Percentiles rank a stretch among this genome's conserved stretches.
These are phyloP conservation scores for Casaregolazyma lundiana DNA, from an alignment of 1,139 yeast species.

Conservation along the genomic window DNA sequence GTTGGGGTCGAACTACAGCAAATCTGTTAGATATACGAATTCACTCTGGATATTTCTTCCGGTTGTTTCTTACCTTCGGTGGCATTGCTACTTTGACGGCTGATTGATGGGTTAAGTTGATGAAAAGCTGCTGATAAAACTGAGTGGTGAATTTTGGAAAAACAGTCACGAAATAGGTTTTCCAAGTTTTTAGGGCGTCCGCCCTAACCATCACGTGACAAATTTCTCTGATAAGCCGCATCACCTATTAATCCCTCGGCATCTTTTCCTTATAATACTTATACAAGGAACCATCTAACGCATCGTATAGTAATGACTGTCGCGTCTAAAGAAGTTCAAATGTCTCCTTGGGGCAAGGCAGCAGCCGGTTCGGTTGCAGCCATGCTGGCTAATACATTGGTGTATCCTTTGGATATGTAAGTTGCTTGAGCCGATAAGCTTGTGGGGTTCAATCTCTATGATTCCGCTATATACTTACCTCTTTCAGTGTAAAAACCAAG, in stretches of 20 bases:
- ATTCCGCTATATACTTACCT: not conserved
- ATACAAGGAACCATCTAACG: not conserved
- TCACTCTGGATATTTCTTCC: not conserved
- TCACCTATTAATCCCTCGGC: not conserved
- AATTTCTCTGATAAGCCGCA: constrained; percentile 1
- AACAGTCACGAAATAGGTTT: not conserved
- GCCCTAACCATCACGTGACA: not conserved
- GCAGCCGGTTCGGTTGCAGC: constrained; percentile 84
- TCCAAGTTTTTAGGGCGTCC: too few relatives aligned
- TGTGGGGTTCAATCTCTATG: not conserved
- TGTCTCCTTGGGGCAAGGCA: constrained; percentile 62
- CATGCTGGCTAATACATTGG: constrained; percentile 71
- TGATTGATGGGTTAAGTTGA: constrained; percentile 7
- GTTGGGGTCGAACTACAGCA: constrained; percentile 67
- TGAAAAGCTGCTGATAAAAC: not conserved
- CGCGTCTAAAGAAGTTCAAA: constrained; percentile 23
- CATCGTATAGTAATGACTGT: constrained; percentile 19
- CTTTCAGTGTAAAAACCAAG: constrained; percentile 56
- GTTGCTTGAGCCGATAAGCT: constrained; percentile 11
- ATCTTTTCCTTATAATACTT: not conserved
- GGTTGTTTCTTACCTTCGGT: constrained; percentile 18
- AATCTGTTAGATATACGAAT: not conserved
- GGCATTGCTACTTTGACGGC: constrained; percentile 17
- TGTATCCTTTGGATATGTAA: constrained; percentile 80
- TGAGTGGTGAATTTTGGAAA: not conserved